Evolutionary conservation across 371 early-diverging fungal species (phyloP).

Genomic region (Mortierella sp.): DNA sequence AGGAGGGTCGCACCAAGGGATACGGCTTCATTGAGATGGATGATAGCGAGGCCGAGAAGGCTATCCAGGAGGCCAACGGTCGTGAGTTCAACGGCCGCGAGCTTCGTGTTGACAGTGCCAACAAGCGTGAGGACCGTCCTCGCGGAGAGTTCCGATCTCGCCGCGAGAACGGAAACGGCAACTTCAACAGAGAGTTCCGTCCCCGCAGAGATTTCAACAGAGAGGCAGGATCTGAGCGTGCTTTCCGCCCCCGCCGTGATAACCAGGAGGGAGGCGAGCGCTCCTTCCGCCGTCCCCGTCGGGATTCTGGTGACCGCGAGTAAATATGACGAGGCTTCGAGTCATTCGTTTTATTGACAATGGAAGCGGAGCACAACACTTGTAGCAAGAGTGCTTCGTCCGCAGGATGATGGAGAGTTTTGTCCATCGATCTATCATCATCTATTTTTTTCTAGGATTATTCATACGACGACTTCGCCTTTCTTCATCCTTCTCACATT

Average conservation of each 20-base stretch:
- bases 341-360: background rate
- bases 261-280: conserved; percentile 18
- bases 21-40: conserved; percentile 80
- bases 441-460: background rate
- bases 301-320: conserved; percentile 30
- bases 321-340: conserved; percentile 1
- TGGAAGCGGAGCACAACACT: background rate
- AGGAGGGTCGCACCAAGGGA: conserved; percentile 75
- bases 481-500: background rate
- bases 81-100: conserved; percentile 71
- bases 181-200: conserved; percentile 4
- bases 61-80: conserved; percentile 67
- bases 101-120: conserved; percentile 61
- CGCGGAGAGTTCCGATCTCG: conserved; percentile 20
- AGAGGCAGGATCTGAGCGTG: conserved; percentile 2
- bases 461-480: background rate
- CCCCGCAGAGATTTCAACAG: conserved; percentile 10
- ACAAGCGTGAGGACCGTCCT: conserved; percentile 16
- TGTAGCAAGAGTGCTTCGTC: background rate
- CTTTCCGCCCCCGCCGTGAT: conserved; percentile 27
- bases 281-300: conserved; percentile 28
- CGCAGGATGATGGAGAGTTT: no score
- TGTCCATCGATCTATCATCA: background rate
- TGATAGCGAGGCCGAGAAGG: conserved; percentile 63
- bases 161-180: background rate